These are phyloP conservation scores for Teunomyces atbi DNA, from an alignment of 805 yeast genomes.

Conservation along the genomic window DNA sequence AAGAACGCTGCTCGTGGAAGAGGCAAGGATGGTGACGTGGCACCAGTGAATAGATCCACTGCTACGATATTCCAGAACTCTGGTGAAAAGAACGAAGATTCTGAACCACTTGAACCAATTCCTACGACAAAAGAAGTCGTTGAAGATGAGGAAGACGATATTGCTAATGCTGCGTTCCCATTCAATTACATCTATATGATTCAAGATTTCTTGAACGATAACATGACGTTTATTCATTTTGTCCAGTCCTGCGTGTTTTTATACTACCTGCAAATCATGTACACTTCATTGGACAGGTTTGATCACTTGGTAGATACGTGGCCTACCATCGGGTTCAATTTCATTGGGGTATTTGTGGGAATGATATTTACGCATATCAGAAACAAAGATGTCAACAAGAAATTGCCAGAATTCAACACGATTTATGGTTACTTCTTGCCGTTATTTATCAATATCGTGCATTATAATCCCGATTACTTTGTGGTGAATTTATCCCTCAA, in stretches of 20 bases:
- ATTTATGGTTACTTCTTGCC: conserved; percentile 37
- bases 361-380: conserved; percentile 23
- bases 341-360: conserved; percentile 30
- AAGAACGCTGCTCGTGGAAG: conserved; percentile 10
- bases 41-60: not conserved
- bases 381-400: conserved; percentile 17
- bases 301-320: conserved; percentile 17
- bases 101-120: not conserved
- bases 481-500: conserved; percentile 35
- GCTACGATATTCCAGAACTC: conserved; percentile 2
- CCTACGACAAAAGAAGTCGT: not conserved
- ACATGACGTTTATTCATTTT: conserved; percentile 28
- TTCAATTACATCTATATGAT: conserved; percentile 20
- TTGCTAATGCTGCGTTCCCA: conserved; percentile 7
- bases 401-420: conserved; percentile 38
- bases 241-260: conserved; percentile 30
- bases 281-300: conserved; percentile 17
- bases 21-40: not conserved
- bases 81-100: not conserved
- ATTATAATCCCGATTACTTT: conserved; percentile 21
- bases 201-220: conserved; percentile 40
- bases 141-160: conserved; percentile 11
- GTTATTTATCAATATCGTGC: conserved; percentile 19
- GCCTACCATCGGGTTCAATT: conserved; percentile 31
- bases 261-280: conserved; percentile 31